Base-by-base conservation (phyloP, 257 asterid species). In the Osmanthus fragrans region DNA sequence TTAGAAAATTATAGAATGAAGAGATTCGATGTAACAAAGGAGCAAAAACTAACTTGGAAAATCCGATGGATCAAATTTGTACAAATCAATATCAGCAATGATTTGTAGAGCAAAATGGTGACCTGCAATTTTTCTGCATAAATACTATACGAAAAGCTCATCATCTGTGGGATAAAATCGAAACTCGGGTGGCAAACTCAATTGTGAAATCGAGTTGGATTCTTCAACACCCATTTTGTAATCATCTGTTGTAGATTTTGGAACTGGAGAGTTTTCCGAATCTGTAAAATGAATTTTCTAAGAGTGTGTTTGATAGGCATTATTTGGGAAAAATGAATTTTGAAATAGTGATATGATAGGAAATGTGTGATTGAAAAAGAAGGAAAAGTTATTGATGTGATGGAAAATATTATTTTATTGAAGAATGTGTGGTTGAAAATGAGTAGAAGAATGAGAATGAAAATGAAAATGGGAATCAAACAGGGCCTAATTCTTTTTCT, bases 131-230 rank as follows among this genome's bases (percentile, higher is more conserved):
- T 87, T 87, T 21, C 80, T 74, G 23, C 89, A 81, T 0, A 87
- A 79, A 30, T 87, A 85, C 75, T 87, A 81, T 3, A 87, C 89
- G 49, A 85, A 32, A 15, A 87, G 86, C 82, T 87, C 89, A 73
- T 87, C 91, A 18, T 87, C 91, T 1, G 89, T 87, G 19, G 91
- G 91, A 54, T 74, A 85, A 68, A 87, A 87, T 25, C 91, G 84
- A 40, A 87, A 87, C n/a, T 89, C 89, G 0, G 91, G 91, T 23
- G 91, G 91, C 63, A 87, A 66, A 25, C 86, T 87, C 40, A 87
- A 74, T 18, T 87, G 86, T 12, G 87, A 67, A 68, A 87, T 81
- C 25, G 87, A 83, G 74, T 87, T 89, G 1, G 72, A 33, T 32
- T 76, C 86, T 58, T 39, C 74, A 21, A 75, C 36, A n/a, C 85